A percentile compares a stretch with the other conserved stretches of the same genome.
Evolutionary conservation across 495 filamentous ascomycete species (phyloP).

Genomic region (Glarea lozoyensis): DNA sequence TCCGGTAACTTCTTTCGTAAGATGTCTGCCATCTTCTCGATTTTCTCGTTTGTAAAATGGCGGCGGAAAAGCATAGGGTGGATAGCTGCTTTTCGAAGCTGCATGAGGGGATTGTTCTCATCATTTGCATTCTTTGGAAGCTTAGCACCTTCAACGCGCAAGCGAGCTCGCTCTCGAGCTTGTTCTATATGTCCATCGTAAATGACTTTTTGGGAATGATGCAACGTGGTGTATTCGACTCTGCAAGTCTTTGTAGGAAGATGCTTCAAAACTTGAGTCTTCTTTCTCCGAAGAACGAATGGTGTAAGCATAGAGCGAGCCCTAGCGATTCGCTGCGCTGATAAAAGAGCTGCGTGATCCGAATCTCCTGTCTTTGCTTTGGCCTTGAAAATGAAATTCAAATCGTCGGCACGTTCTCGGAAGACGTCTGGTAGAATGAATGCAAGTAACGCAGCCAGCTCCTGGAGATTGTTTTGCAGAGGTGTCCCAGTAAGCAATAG

Average conservation of each 20-base stretch:
- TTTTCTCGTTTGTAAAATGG: conserved; percentile 61
- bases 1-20: conserved; percentile 58
- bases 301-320: conserved; percentile 91
- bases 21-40: conserved; percentile 69
- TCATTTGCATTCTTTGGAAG: conserved; percentile 28
- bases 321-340: conserved; percentile 71
- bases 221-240: conserved; percentile 74
- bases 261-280: conserved; percentile 85
- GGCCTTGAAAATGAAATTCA: conserved; percentile 78
- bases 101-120: conserved; percentile 74
- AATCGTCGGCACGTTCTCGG: conserved; percentile 56
- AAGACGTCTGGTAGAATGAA: conserved; percentile 90
- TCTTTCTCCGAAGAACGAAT: conserved; percentile 88
- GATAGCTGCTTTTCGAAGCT: conserved; percentile 84
- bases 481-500: conserved; percentile 89
- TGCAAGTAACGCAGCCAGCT: conserved; percentile 76
- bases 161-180: conserved; percentile 20
- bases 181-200: conserved; percentile 52
- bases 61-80: conserved; percentile 82
- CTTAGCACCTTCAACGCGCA: conserved; percentile 24
- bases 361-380: conserved; percentile 75
- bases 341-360: conserved; percentile 67
- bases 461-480: conserved; percentile 90
- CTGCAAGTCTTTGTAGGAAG: conserved; percentile 72
- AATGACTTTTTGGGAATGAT: conserved; percentile 54